phyloP scores from a whole-genome alignment of 495 filamentous ascomycete genomes.

The Elaphomyces granulatus region DNA sequence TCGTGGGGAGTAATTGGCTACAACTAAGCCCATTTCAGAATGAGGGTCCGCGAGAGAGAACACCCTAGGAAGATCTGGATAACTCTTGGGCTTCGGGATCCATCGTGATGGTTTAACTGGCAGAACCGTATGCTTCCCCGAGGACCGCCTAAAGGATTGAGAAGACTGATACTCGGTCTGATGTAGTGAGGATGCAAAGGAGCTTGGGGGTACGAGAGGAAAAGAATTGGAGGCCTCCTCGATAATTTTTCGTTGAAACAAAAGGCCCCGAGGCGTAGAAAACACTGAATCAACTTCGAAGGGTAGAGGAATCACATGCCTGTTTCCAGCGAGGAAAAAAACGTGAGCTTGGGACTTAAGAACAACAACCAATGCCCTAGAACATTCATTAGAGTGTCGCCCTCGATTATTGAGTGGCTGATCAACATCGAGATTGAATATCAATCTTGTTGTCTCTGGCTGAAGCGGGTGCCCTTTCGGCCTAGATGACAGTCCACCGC shows the following conservation, averaged over 20 bases:
- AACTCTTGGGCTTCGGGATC: conserved; percentile 19
- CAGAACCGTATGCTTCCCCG: conserved; percentile 22
- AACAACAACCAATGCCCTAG: conserved; percentile 71
- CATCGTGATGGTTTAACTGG: conserved; percentile 13
- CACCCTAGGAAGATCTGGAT: conserved; percentile 56
- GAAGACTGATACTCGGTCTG: conserved; percentile 24
- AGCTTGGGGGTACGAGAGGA: conserved; percentile 52
- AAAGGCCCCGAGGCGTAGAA: conserved; percentile 62
- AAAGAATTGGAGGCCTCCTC: conserved; percentile 17
- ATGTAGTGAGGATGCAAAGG: conserved; percentile 55
- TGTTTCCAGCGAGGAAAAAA: conserved; percentile 77
- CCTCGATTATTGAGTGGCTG: conserved; percentile 9
- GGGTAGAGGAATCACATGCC: conserved; percentile 81
- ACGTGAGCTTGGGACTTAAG: conserved; percentile 88
- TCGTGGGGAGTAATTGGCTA: conserved; percentile 36
- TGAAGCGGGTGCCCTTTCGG: conserved; percentile 1
- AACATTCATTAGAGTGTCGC: conserved; percentile 14
- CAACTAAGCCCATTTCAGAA: conserved; percentile 70
- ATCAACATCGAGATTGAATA: conserved; percentile 12
- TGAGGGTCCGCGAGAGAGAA: conserved; percentile 81
- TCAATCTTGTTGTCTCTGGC: conserved; percentile 7
- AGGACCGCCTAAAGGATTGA: conserved; percentile 31
- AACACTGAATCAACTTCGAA: conserved; percentile 86
- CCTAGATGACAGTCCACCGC: background rate
- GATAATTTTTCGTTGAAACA: conserved; percentile 63